Conservation (phyloP, 495 filamentous ascomycete genomes). For the Penicillium robsamsonii region DNA sequence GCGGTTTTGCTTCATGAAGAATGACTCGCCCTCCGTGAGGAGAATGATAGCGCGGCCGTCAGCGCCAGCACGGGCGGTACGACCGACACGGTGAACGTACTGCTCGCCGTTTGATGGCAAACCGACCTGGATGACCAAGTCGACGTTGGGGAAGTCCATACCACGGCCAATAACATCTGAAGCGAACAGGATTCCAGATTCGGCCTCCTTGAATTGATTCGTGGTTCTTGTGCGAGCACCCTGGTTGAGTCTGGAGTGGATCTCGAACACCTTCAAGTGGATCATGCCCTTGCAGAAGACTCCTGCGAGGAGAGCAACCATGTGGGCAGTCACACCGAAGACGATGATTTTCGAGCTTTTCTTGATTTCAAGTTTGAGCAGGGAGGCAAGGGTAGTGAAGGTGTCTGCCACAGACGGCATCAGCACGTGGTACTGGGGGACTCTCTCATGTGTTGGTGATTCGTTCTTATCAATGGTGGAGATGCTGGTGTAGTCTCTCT, state of each 20-base stretch:
- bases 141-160: constrained; percentile 95
- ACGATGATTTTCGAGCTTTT: constrained; percentile 62
- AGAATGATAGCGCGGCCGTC: constrained; percentile 67
- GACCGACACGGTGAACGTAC: constrained; percentile 88
- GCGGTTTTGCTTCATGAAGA: constrained; percentile 54
- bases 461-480: constrained; percentile 63
- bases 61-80: constrained; percentile 62
- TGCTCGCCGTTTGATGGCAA: constrained; percentile 68
- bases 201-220: constrained; percentile 57
- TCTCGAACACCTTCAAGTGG: constrained; percentile 49
- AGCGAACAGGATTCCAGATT: constrained; percentile 58
- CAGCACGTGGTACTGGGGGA: constrained; percentile 58
- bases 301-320: constrained; percentile 54
- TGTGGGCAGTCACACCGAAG: constrained; percentile 64
- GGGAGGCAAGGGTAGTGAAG: constrained; percentile 49
- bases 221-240: constrained; percentile 55
- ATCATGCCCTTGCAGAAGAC: constrained; percentile 47
- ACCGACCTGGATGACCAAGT: constrained; percentile 84
- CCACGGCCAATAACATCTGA: constrained; percentile 70
- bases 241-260: constrained; percentile 63
- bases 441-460: constrained; percentile 57
- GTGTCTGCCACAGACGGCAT: constrained; percentile 54
- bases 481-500: constrained; percentile 54
- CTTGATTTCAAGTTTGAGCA: constrained; percentile 45
- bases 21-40: constrained; percentile 57